Evolutionary conservation across 306 rosid species (phyloP), one percentile per base, ranked within the genome.

Genomic region (Mucuna pruriens): DNA sequence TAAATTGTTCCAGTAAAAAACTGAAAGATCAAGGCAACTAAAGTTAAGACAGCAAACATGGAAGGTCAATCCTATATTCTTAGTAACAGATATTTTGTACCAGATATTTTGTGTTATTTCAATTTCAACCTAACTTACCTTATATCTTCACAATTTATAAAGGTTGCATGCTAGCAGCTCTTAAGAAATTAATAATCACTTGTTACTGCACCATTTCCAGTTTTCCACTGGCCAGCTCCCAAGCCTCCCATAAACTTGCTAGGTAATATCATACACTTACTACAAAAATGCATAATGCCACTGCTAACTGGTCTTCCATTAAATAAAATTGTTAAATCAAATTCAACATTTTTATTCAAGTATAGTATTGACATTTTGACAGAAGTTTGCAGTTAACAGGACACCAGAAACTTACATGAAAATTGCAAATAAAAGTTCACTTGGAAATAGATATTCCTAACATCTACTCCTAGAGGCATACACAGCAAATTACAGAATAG

Each of bases 211-310:
- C 66, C 55, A 72, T 64, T 39, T 13, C 61, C 36, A 42, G 20
- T n/a, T 64, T 39, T 13, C 61, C 36, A 42, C 29, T n/a, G n/a
- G 71, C 62, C 16, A 58, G 66, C 34, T 55, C 81, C 66, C 38
- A 76, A 7, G 45, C 55, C 34, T 55, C 81, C 66, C 38, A 76
- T 5, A 69, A 82, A 77, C 44, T 52, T 57, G 38, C 55, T 38
- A 38, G 48, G 29, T 70, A 61, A 0, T 60, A 11, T 48, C 39
- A 76, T 29, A 7, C 42, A 77, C 57, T 54, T 20, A 39, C 26
- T 19, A 39, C 9, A 54, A 46, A 63, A 42, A 74, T n/a, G 57
- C 17, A 55, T 22, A 11, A 44, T 5, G 15, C 63, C 23, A 76
- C 60, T 3, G 20, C 49, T 52, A 66, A 76, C 36, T 31, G 38